Evolutionary conservation across 1,284 basidiomycete genomes (phyloP).

Genomic region (Hemileia vastatrix): DNA sequence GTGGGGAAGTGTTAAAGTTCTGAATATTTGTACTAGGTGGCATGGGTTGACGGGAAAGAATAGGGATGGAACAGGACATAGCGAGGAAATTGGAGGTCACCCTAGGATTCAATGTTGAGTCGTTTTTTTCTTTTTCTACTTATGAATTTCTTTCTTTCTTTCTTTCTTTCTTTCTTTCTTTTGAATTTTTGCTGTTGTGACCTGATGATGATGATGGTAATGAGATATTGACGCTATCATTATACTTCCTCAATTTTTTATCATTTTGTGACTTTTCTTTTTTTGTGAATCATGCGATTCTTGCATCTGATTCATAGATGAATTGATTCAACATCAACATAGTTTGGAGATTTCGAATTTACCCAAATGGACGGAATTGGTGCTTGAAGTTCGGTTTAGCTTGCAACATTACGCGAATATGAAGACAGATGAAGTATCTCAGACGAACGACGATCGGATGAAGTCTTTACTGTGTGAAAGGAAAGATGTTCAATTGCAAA

Average conservation of each 20-base stretch:
- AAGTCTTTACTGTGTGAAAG: too few relatives aligned
- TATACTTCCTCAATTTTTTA: conserved; percentile 50
- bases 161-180: not conserved
- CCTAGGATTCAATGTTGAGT: not conserved
- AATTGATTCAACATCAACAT: too few relatives aligned
- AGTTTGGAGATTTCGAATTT: too few relatives aligned
- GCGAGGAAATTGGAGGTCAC: not conserved
- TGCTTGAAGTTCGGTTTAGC: not conserved
- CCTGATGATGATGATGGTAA: conserved; percentile 14
- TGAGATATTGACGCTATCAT: conserved; percentile 18
- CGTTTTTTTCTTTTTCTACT: not conserved
- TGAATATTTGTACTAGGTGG: too few relatives aligned
- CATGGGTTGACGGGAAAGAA: too few relatives aligned
- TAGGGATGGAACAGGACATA: too few relatives aligned
- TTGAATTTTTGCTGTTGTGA: conserved; percentile 44
- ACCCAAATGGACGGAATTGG: not conserved
- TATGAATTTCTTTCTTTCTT: not conserved
- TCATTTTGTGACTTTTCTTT: too few relatives aligned
- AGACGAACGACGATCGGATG: too few relatives aligned
- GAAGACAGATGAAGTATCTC: not conserved
- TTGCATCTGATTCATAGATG: too few relatives aligned
- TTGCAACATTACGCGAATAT: not conserved
- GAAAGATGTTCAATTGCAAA: too few relatives aligned
- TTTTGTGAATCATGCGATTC: too few relatives aligned
- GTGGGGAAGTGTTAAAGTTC: too few relatives aligned